Evolutionary conservation across 768 basidiomycete species (phyloP), one percentile per base, ranked within the genome.

Genomic region (Exidia glandulosa): DNA sequence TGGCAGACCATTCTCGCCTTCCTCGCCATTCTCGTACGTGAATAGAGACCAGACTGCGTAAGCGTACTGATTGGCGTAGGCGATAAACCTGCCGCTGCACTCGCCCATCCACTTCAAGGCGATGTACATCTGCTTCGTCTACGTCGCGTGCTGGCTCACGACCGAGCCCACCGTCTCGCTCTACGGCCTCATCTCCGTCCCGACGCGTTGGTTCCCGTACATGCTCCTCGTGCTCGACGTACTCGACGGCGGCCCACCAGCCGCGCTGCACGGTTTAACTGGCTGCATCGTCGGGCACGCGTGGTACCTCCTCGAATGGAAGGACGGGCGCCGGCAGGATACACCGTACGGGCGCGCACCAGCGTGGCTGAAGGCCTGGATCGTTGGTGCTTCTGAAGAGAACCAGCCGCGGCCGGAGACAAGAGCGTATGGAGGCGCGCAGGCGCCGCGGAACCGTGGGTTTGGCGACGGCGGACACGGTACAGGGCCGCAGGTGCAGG

Each of bases 201-300:
- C 89, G 1, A 69, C 88, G 60, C 72, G 73, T 62, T 93, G 86
- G 71, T 81, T 85, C 61, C 88, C 92, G 1, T 91, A 85, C 67
- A 76, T 81, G 37, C 77, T 94, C 67, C 79, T 94, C 57, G 82
- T 68, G 36, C 71, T 94, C 66, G 92, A 94, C 70, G 68, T 88
- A 54, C 67, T 93, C 66, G 77, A 78, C 61, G 82, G 73, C 12
- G 73, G 73, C 12, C 62, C 84, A 0, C 37, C 61, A 1, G 80
- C 78, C 2, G 87, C 84, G 3, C 79, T 82, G 6, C 66, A 75
- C 30, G 74, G 79, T 29, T 68, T 90, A 55, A 84, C 85, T 0
- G 92, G 92, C 7, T 79, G 87, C 33, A 77, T 89, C 32, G 80
- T 85, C 2, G 91, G 91, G 0, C 90, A 94, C 68, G 68, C 81